Base-by-base conservation (phyloP, 164 flowering plant genomes). In the Magnolia changhungtana region DNA sequence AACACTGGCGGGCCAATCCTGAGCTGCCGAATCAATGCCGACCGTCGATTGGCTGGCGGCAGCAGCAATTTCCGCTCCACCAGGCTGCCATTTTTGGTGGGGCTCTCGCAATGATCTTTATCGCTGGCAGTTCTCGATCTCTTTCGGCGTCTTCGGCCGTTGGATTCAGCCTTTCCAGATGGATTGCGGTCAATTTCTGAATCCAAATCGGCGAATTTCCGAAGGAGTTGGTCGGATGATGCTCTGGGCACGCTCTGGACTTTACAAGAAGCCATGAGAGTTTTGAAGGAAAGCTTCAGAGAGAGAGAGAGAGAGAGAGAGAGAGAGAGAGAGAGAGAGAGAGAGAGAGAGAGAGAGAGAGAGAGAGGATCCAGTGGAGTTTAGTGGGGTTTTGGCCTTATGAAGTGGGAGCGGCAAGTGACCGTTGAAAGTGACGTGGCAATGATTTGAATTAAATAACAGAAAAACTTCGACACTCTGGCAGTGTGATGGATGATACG, bases 151-250 rank as follows among this genome's bases (percentile, higher is more conserved):
- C 83, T 88, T 16, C 80, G 50, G n/a, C 78, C 63, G 72, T 79
- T 75, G 1, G 75, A 18, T 69, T 78, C 79, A 50, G 61, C 76
- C 75, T 67, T 84, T 31, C 70, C 75, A 6, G 73, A n/a, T 2
- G 51, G 74, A 9, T 77, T 77, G 59, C 70, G 78, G 7, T 75
- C 75, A 1, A 70, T 20, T 29, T 79, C 82, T 14, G 84, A 72
- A 64, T 72, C 93, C 76, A 80, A 18, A 21, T 87, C 90, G 0
- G 98, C 95, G 58, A 95, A 95, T 72, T 95, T 95, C 21, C 88
- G 79, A n/a, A 95, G 93, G 51, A 95, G 85, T 75, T 90, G 83
- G 65, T 95, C 95, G 2, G 98, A 95, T 8, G 96, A 89, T 7
- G 88, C 86, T 76, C 85, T 92, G 75, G 77, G 82, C 7, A 95